These are phyloP conservation scores for Salix purpurea DNA, from an alignment of 345 rosid species.

Conservation along the genomic window DNA sequence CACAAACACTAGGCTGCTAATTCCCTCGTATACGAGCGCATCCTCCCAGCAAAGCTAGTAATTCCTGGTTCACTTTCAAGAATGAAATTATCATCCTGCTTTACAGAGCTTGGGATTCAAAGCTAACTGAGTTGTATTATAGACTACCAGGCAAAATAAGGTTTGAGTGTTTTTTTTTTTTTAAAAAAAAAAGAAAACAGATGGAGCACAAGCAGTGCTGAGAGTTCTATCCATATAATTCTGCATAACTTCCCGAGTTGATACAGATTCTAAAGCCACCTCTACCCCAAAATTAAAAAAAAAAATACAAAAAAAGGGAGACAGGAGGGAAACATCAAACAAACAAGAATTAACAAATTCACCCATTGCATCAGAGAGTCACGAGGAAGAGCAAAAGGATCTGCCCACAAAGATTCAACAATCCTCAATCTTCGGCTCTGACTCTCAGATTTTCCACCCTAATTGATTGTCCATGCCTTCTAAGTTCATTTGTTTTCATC, in stretches of 20 bases:
- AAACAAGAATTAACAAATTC: constrained; percentile 57
- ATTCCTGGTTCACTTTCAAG: not conserved
- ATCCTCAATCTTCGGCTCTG: constrained; percentile 21
- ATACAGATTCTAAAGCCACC: constrained; percentile 50
- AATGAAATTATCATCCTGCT: not conserved
- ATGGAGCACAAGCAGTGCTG: constrained; percentile 28
- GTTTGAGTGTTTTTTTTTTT: constrained; percentile 14
- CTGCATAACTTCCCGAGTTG: constrained; percentile 30
- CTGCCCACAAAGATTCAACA: constrained; percentile 1
- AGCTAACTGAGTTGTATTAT: constrained; percentile 4
- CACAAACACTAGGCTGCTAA: not conserved
- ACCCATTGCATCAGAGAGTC: constrained; percentile 31
- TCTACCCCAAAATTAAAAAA: constrained; percentile 33
- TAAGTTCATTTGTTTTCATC: constrained; percentile 2
- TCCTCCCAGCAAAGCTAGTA: not conserved
- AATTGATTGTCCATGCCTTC: not conserved
- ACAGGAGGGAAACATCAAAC: constrained; percentile 26
- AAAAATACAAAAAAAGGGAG: not conserved
- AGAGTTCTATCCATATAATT: constrained; percentile 18
- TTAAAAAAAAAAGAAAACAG: too few relatives aligned
- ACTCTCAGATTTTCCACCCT: constrained; percentile 22
- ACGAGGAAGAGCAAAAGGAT: constrained; percentile 34
- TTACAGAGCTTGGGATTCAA: not conserved
- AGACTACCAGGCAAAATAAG: constrained; percentile 17
- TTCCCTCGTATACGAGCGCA: not conserved